Evolutionary conservation across 2,329 filamentous ascomycete genomes (phyloP).

Genomic region (Aschersonia sp.): DNA sequence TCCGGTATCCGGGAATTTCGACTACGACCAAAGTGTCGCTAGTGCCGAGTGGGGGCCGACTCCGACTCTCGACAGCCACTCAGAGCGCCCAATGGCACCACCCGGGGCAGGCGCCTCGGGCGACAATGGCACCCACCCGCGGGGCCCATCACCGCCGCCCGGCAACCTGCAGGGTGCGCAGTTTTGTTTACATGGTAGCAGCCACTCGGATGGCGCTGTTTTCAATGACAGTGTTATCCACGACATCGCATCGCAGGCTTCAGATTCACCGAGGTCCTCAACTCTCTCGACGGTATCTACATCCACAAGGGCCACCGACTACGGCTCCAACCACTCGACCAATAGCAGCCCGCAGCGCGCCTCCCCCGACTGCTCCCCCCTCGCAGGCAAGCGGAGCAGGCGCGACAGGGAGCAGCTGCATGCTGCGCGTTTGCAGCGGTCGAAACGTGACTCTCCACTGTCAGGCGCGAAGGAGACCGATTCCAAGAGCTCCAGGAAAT

Average conservation of each 20-base stretch:
- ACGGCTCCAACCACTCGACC: neutral
- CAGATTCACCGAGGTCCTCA: conserved; percentile 4
- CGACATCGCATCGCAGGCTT: conserved; percentile 11
- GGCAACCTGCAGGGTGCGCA: conserved; percentile 20
- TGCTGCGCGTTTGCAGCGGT: conserved; percentile 31
- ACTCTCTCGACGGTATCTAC: conserved; percentile 1
- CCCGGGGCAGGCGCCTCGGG: conserved; percentile 1
- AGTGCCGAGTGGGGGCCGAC: neutral
- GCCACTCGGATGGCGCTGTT: conserved; percentile 7
- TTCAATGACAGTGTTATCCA: conserved; percentile 11
- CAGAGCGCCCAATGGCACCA: conserved; percentile 4
- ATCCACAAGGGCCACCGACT: neutral
- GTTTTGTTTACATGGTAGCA: conserved; percentile 26
- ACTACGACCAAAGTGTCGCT: neutral
- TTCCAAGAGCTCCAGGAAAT: conserved; percentile 2
- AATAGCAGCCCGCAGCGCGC: conserved; percentile 10
- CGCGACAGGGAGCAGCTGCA: conserved; percentile 34
- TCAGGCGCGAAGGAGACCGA: conserved; percentile 5
- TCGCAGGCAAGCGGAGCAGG: conserved; percentile 9
- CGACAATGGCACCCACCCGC: conserved; percentile 4
- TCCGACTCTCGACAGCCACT: conserved; percentile 1
- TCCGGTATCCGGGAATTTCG: neutral
- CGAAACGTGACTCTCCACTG: conserved; percentile 20
- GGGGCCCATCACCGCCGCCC: conserved; percentile 15
- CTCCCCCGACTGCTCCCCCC: conserved; percentile 4